Percentiles rank a stretch among this genome's conserved stretches.
Evolutionary conservation across 2,329 filamentous ascomycete species (phyloP).

Genomic region (Huntiella moniliformis): DNA sequence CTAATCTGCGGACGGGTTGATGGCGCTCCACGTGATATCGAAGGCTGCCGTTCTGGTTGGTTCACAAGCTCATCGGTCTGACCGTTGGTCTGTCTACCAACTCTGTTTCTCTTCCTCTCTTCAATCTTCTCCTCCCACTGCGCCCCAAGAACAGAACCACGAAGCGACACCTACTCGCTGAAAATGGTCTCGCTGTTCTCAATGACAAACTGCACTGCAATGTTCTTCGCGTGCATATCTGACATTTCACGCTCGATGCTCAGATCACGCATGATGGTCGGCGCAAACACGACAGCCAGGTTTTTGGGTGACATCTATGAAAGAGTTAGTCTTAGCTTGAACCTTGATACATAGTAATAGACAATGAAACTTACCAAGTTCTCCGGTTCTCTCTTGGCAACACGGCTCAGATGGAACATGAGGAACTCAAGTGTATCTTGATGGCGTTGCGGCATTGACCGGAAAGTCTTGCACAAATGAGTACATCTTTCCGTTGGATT

Average conservation of each 20-base stretch:
- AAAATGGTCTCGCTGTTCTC: conserved; percentile 80
- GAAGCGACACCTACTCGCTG: conserved; percentile 21
- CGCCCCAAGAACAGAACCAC: conserved; percentile 5
- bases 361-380: conserved; percentile 46
- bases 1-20: neutral
- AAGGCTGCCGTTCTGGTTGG: conserved; percentile 2
- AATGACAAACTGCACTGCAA: conserved; percentile 79
- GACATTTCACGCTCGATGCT: conserved; percentile 88
- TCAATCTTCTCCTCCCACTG: neutral
- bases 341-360: neutral
- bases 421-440: conserved; percentile 82
- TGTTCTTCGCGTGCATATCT: conserved; percentile 85
- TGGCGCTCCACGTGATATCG: no score
- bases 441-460: conserved; percentile 64
- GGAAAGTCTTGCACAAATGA: conserved; percentile 55
- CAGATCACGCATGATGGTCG: conserved; percentile 85
- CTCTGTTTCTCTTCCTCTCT: neutral
- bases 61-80: neutral
- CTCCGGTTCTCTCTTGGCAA: conserved; percentile 63
- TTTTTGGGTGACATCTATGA: conserved; percentile 85
- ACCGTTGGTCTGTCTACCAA: neutral
- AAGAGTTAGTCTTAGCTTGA: neutral
- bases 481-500: conserved; percentile 49
- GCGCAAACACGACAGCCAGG: conserved; percentile 88
- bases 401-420: conserved; percentile 78